A percentile compares a stretch with the other conserved stretches of the same genome.
phyloP scores from a whole-genome alignment of 2,329 filamentous ascomycete genomes.

The Ascochyta pisi region DNA sequence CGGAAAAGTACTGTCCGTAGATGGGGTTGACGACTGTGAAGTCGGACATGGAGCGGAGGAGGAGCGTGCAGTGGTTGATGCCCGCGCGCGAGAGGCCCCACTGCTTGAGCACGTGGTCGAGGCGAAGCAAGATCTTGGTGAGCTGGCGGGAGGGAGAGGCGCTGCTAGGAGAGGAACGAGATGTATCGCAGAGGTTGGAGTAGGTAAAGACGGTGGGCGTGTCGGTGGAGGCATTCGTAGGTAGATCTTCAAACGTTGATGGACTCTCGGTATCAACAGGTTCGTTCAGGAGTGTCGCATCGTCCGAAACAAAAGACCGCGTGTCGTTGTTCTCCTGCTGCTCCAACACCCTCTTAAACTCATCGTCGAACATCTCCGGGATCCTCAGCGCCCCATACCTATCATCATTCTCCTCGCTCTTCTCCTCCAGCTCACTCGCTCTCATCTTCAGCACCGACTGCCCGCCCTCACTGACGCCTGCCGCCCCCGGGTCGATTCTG shows the following conservation, averaged over 20 bases:
- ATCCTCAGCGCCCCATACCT: conserved; percentile 54
- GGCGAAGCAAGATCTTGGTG: conserved; percentile 47
- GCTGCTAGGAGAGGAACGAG: background rate
- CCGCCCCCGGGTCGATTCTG: conserved; percentile 62
- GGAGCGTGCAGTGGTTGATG: conserved; percentile 61
- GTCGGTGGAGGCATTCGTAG: conserved; percentile 23
- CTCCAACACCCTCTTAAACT: conserved; percentile 58
- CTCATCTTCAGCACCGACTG: conserved; percentile 73
- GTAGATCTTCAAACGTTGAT: conserved; percentile 15
- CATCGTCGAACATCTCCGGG: conserved; percentile 71
- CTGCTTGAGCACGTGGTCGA: conserved; percentile 36
- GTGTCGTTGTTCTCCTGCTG: conserved; percentile 8
- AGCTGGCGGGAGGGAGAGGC: conserved; percentile 42
- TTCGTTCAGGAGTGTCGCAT: conserved; percentile 13
- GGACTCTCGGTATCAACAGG: background rate
- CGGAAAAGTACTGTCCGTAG: conserved; percentile 76
- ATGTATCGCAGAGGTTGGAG: conserved; percentile 35
- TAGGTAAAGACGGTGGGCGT: conserved; percentile 59
- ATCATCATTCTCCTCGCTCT: conserved; percentile 38
- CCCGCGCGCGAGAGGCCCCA: conserved; percentile 33
- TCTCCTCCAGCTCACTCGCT: conserved; percentile 62
- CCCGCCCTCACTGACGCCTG: conserved; percentile 74
- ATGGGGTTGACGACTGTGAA: conserved; percentile 77
- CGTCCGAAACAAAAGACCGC: conserved; percentile 5
- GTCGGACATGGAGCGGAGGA: conserved; percentile 80